Conservation (phyloP, 257 asterid genomes). For the Euphrasia confusa region DNA sequence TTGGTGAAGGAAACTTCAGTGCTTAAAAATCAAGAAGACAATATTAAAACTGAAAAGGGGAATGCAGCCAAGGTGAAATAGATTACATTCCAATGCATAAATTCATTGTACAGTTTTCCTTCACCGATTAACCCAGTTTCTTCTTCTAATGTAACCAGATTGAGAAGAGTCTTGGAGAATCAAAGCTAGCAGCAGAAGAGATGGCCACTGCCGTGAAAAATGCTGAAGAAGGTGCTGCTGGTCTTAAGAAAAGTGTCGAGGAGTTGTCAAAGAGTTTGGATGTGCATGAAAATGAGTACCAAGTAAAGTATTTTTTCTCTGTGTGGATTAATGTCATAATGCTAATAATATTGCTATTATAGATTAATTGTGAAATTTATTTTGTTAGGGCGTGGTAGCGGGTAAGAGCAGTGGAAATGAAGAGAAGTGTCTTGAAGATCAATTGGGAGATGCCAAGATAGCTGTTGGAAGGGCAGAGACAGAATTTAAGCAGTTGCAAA, state of each 20-base stretch:
- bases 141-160: slow-evolving; percentile 38
- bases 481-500: slow-evolving; percentile 89
- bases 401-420: slow-evolving; percentile 95
- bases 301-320: slow-evolving; percentile 37
- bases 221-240: slow-evolving; percentile 88
- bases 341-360: neutral
- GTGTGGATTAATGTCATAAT: neutral
- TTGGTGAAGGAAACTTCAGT: slow-evolving; percentile 5
- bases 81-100: neutral
- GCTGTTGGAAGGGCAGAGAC: slow-evolving; percentile 88
- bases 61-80: slow-evolving; percentile 58
- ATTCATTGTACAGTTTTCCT: slow-evolving; percentile 14
- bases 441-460: slow-evolving; percentile 85
- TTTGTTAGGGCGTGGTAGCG: slow-evolving; percentile 73
- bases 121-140: slow-evolving; percentile 23
- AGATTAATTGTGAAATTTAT: neutral
- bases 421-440: slow-evolving; percentile 98
- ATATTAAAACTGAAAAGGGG: slow-evolving; percentile 58
- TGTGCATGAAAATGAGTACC: slow-evolving; percentile 83
- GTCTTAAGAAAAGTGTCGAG: slow-evolving; percentile 48
- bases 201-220: slow-evolving; percentile 54
- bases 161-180: slow-evolving; percentile 64
- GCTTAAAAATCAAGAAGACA: slow-evolving; percentile 66
- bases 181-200: slow-evolving; percentile 72
- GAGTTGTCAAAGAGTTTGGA: slow-evolving; percentile 83